Base-by-base conservation (phyloP, 208 protist genomes). In the Crithidia sp. region DNA sequence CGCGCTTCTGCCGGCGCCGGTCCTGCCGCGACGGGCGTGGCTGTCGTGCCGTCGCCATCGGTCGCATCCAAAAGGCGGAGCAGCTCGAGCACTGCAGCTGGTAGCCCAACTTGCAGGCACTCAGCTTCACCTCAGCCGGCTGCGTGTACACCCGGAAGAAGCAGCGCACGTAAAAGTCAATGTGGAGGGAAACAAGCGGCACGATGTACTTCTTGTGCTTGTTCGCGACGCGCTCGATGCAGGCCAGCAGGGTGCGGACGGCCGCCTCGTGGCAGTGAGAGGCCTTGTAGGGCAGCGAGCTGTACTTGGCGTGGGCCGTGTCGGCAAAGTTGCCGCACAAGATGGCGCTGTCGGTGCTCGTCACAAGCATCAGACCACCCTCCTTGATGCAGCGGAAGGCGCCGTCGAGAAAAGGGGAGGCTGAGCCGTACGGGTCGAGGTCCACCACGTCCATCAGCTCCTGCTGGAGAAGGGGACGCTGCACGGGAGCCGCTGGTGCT, bases 141-240 rank as follows among this genome's bases (percentile, higher is more conserved):
- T 95, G 92, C 37, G 88, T 98, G 83, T 97, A 97, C 16, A 99
- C 96, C 55, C 98, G 95, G 28, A 99, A 89, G 90, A 99, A 99
- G 56, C 99, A 95, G 53, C 99, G 95, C 8, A 99, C 91, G 80
- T 99, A 99, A 70, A 99, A 99, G 90, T 99, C 99, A 76, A 99
- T 99, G 74, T 96, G 91, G 0, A 99, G 77, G 7, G 94, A 98
- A 12, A 99, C 56, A 16, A 99, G 70, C 7, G 99, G 99, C 43
- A 98, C 96, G 74, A 99, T 99, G 72, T 98, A 97, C 74, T 98
- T 93, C 56, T 93, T 87, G 60, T 99, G 97, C 56, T 92, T 89
- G 57, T 96, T 98, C 3, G 98, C 98, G 5, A 85, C 87, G 0
- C 93, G 80, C 79, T 99, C 95, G 12, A 99, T 86, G 43, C 81